Percentiles rank a stretch among this genome's conserved stretches.
Conservation (phyloP, 2,329 filamentous ascomycete species). For the Claviceps digitariae region DNA sequence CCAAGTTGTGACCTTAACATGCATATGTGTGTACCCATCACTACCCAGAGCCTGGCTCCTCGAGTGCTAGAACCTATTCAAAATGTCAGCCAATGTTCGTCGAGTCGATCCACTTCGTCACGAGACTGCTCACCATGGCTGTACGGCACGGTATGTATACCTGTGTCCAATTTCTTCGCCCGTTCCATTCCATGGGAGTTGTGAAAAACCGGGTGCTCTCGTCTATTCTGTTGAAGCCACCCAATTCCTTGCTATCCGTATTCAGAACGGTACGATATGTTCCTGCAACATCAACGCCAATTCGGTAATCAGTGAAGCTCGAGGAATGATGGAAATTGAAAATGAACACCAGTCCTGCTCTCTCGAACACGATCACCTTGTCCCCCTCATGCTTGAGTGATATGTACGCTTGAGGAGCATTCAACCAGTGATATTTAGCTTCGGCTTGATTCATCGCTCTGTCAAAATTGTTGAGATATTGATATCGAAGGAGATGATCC, state of each 20-base stretch:
- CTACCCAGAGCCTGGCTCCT: slow-evolving; percentile 11
- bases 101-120: background rate
- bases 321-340: slow-evolving; percentile 88
- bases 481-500: slow-evolving; percentile 73
- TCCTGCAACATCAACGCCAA: slow-evolving; percentile 72
- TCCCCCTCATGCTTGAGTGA: slow-evolving; percentile 87
- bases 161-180: slow-evolving; percentile 78
- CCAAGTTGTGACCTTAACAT: background rate
- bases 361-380: slow-evolving; percentile 93
- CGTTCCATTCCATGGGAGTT: slow-evolving; percentile 81
- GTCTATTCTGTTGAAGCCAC: slow-evolving; percentile 66
- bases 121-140: slow-evolving; percentile 52
- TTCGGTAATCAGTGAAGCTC: slow-evolving; percentile 84
- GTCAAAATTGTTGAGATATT: slow-evolving; percentile 89
- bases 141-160: slow-evolving; percentile 78
- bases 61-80: slow-evolving; percentile 35
- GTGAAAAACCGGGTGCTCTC: slow-evolving; percentile 84
- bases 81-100: slow-evolving; percentile 13
- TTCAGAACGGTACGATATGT: slow-evolving; percentile 82
- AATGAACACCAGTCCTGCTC: slow-evolving; percentile 77
- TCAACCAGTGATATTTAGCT: slow-evolving; percentile 82
- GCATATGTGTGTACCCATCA: no score
- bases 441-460: slow-evolving; percentile 79
- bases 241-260: slow-evolving; percentile 62
- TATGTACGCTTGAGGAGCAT: slow-evolving; percentile 74